Evolutionary conservation across 371 early-diverging fungal species (phyloP).

Genomic region (Smittium culicis): DNA sequence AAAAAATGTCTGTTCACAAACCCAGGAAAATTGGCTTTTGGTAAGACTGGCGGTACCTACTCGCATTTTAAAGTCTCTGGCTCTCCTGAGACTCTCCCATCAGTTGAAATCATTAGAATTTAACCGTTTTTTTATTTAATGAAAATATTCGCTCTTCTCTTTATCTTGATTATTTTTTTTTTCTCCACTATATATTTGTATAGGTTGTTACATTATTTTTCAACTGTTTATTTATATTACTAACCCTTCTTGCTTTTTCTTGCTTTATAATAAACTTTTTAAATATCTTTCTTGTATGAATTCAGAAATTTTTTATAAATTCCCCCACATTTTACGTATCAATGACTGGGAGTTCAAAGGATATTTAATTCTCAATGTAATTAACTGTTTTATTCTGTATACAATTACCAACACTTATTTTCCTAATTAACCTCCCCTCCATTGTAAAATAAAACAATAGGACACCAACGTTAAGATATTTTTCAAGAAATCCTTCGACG

Average conservation of each 20-base stretch:
- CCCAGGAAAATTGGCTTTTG: background rate
- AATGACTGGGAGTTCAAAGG: background rate
- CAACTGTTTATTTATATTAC: no score
- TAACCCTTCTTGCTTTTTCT: no score
- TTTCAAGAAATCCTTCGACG: background rate
- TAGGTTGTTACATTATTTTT: no score
- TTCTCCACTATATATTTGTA: no score
- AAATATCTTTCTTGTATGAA: no score
- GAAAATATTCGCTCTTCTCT: no score
- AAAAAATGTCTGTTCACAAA: background rate
- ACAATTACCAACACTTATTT: no score
- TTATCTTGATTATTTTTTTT: no score
- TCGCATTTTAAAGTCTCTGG: background rate
- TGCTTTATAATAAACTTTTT: no score
- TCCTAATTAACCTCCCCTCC: background rate
- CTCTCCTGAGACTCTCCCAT: background rate
- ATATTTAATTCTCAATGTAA: background rate
- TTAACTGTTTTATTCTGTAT: no score
- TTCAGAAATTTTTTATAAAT: background rate
- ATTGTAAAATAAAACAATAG: no score
- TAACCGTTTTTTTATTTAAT: no score
- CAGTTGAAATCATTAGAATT: background rate
- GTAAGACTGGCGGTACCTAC: background rate
- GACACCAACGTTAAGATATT: background rate
- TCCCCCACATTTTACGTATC: background rate